Evolutionary conservation across 2,329 filamentous ascomycete species (phyloP), one percentile per base, ranked within the genome.

Genomic region (Furcasterigmium sp.): DNA sequence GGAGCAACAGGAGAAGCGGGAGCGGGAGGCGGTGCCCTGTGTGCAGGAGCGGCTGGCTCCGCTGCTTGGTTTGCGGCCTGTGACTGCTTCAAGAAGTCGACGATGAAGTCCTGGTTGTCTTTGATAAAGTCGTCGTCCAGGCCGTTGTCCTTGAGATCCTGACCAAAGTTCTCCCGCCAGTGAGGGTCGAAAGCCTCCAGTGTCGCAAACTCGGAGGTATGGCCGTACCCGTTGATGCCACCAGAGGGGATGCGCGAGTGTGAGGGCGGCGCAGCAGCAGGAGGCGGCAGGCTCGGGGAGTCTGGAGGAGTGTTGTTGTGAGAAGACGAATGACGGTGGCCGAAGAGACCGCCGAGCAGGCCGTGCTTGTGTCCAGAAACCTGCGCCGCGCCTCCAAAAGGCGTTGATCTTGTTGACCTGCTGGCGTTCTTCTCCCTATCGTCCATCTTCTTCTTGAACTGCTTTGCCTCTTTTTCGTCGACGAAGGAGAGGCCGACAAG

Each of bases 401-500:
- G 84, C 26, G 86, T 91, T 49, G 81, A 76, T 61, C 74, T 82
- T 3, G 91, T 96, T 49, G 84, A 82, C 69, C 94, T 94, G 69
- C 85, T 91, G 32, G 90, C 91, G 67, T 91, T 91, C 78, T 95
- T 96, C 69, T 97, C 91, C 51, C 91, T 78, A 60, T 96, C 91
- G 20, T 93, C 85, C 78, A 98, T 87, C 73, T 96, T 97, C 76
- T 96, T 95, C 66, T 91, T 84, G 69, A 98, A 97, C 46, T 88
- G 87, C 68, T 88, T 94, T 26, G 93, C 93, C 69, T 98, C 93
- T 67, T 96, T 97, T 71, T 97, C 93, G 63, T 97, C 93, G 48
- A 85, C 83, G 58, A 98, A 98, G 19, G 89, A 95, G 47, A 98
- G 70, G 1, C 84, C 93, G 6, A 90, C 93, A 47, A 94, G 70